Evolutionary conservation across 768 basidiomycete species (phyloP).

Genomic region (Candolleomyces efflorescens): DNA sequence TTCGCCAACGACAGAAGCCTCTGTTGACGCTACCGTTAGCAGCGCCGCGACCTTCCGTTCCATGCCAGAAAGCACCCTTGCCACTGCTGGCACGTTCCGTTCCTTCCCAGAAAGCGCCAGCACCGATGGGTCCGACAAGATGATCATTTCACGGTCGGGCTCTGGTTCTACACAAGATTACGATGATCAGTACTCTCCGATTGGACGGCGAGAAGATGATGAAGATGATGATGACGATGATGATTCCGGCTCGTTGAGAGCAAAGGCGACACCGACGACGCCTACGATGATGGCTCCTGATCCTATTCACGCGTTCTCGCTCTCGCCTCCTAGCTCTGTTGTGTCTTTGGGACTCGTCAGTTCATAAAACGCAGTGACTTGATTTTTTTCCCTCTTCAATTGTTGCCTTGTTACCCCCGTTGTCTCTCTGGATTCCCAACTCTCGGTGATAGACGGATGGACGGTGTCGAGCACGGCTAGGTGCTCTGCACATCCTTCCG

Average conservation of each 20-base stretch:
- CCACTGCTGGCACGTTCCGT: too few relatives aligned
- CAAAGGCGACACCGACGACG: background rate
- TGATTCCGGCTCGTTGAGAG: background rate
- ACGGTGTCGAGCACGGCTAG: too few relatives aligned
- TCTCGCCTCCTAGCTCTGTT: constrained; percentile 1
- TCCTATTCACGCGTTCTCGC: background rate
- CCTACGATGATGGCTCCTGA: background rate
- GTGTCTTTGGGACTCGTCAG: constrained; percentile 1
- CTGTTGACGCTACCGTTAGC: background rate
- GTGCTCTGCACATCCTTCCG: too few relatives aligned
- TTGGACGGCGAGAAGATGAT: too few relatives aligned
- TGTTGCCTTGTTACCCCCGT: background rate
- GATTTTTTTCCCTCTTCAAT: background rate
- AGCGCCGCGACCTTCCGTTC: background rate
- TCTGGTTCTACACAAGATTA: background rate
- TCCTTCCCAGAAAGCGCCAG: too few relatives aligned
- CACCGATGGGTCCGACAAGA: too few relatives aligned
- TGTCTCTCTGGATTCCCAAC: background rate
- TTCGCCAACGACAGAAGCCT: background rate
- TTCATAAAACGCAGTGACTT: background rate
- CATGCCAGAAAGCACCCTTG: too few relatives aligned
- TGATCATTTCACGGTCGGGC: background rate
- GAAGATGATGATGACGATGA: too few relatives aligned
- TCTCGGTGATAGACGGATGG: too few relatives aligned
- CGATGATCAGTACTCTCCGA: too few relatives aligned